Conservation (phyloP, 352 stramenopile genomes). For the Globisporangium polare region DNA sequence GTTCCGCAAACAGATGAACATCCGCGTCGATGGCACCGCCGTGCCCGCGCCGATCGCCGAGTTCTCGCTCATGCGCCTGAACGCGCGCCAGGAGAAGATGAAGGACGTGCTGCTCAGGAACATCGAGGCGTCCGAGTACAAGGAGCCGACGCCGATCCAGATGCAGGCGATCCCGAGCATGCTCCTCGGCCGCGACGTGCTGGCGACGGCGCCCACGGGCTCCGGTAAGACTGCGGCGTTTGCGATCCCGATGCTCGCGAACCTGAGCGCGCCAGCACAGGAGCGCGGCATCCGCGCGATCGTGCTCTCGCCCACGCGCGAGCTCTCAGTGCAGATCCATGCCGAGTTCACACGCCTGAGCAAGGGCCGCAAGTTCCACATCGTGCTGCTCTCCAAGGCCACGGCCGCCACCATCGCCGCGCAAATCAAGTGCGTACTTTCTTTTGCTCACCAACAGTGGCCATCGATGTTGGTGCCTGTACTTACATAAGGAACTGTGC, state of each 20-base stretch:
- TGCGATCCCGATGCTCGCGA: slow-evolving; percentile 92
- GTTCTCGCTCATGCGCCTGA: slow-evolving; percentile 69
- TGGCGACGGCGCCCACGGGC: slow-evolving; percentile 96
- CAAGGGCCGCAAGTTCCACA: slow-evolving; percentile 83
- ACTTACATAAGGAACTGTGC: neutral
- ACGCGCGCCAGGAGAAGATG: slow-evolving; percentile 38
- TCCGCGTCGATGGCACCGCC: slow-evolving; percentile 61
- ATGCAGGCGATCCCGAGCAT: slow-evolving; percentile 96
- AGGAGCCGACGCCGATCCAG: slow-evolving; percentile 98
- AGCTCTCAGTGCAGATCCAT: slow-evolving; percentile 97
- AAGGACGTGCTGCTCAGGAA: slow-evolving; percentile 69
- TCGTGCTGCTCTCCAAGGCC: slow-evolving; percentile 91
- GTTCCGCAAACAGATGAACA: slow-evolving; percentile 79
- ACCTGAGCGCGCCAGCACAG: slow-evolving; percentile 52
- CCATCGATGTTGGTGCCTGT: neutral
- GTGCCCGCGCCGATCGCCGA: slow-evolving; percentile 72
- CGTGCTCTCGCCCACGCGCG: slow-evolving; percentile 95
- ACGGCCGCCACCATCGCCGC: slow-evolving; percentile 77
- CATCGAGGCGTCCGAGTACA: slow-evolving; percentile 92
- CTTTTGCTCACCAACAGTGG: neutral
- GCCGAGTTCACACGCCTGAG: slow-evolving; percentile 92
- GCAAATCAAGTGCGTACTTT: slow-evolving; percentile 52
- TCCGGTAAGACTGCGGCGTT: slow-evolving; percentile 98
- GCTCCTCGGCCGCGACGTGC: slow-evolving; percentile 89
- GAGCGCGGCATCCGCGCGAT: slow-evolving; percentile 85